Conservation (phyloP, 495 filamentous ascomycete species). For the Xanthoparmelia taractica region DNA sequence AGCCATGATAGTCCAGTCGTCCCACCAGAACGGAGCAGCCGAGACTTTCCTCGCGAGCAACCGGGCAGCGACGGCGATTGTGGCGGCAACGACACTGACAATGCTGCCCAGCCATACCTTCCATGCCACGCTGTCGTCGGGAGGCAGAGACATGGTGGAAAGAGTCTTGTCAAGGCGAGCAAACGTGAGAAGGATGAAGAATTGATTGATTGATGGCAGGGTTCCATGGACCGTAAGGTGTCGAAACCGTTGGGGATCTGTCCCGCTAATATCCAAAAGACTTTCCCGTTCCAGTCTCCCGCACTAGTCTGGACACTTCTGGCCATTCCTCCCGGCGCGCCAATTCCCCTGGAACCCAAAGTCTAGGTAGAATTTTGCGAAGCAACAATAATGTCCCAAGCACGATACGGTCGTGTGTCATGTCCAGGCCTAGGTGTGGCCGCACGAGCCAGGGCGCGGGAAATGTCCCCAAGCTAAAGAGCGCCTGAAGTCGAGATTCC, state of each 20-base stretch:
- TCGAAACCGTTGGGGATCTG: neutral
- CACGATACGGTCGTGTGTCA: no score
- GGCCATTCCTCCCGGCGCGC: neutral
- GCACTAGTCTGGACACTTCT: neutral
- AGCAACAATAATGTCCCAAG: no score
- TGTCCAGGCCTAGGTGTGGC: neutral
- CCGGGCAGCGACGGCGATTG: neutral
- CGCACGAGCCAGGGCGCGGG: neutral
- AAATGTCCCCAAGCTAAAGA: neutral
- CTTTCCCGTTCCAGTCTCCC: neutral
- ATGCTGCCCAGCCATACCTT: slow-evolving; percentile 7
- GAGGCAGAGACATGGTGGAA: slow-evolving; percentile 1
- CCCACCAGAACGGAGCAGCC: slow-evolving; percentile 9
- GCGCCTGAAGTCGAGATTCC: neutral
- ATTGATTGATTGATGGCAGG: neutral
- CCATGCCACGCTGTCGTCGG: slow-evolving; percentile 5
- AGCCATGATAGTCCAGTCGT: slow-evolving; percentile 7
- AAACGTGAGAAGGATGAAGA: neutral
- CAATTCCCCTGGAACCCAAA: neutral
- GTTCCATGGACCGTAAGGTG: neutral
- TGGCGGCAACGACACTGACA: slow-evolving; percentile 5
- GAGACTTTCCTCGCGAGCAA: slow-evolving; percentile 3
- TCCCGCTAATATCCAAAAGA: neutral
- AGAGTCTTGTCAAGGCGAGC: neutral
- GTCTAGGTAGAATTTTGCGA: no score